Percentiles rank a stretch among this genome's conserved stretches.
phyloP scores from a whole-genome alignment of 2,329 filamentous ascomycete genomes.

The Exserohilum turcica region DNA sequence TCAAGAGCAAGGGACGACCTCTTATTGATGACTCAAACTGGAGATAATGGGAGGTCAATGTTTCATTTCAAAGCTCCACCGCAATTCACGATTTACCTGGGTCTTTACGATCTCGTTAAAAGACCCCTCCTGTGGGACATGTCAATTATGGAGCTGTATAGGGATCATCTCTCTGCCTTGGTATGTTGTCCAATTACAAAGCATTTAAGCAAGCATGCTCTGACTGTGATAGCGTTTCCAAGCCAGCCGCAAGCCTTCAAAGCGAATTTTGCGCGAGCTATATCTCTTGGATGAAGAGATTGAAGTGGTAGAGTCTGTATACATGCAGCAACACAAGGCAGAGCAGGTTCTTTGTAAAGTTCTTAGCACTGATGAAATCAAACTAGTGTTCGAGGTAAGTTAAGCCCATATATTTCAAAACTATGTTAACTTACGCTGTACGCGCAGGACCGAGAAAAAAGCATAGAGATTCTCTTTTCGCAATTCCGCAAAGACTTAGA shows the following conservation, averaged over 20 bases:
- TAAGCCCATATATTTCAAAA: too few relatives aligned
- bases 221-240: neutral
- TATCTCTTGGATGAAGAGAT: neutral
- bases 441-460: neutral
- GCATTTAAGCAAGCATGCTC: neutral
- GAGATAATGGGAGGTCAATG: neutral
- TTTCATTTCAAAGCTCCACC: neutral
- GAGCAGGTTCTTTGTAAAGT: too few relatives aligned
- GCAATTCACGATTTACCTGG: neutral
- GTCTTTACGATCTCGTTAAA: neutral
- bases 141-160: neutral
- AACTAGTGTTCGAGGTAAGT: too few relatives aligned
- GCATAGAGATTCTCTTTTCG: neutral
- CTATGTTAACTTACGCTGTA: too few relatives aligned
- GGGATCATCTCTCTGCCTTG: neutral
- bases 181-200: neutral
- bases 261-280: neutral
- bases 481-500: neutral
- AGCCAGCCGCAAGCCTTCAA: neutral
- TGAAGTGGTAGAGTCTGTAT: neutral
- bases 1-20: neutral
- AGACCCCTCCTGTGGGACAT: neutral
- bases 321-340: neutral
- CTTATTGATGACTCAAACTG: neutral
- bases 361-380: too few relatives aligned